Evolutionary conservation across 352 stramenopile species (phyloP).

Genomic region (Phytophthora brassicae): DNA sequence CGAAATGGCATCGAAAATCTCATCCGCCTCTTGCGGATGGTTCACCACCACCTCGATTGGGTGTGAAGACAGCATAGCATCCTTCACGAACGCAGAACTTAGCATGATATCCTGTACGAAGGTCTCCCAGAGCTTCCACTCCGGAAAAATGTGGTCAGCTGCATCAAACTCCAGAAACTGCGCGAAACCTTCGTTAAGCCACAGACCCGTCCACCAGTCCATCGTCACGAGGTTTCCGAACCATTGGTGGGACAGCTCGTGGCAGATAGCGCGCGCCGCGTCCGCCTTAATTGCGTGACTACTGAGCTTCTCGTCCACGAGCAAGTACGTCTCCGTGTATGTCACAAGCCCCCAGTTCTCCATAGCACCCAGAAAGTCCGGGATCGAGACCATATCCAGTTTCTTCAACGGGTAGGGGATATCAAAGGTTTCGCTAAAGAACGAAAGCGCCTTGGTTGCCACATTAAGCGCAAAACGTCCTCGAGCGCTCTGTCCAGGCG

Average conservation of each 20-base stretch:
- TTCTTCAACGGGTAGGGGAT: slow-evolving; percentile 97
- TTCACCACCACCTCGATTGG: slow-evolving; percentile 95
- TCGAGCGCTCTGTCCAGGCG: slow-evolving; percentile 86
- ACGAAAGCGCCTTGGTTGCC: slow-evolving; percentile 60
- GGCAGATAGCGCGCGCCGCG: slow-evolving; percentile 94
- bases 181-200: slow-evolving; percentile 98
- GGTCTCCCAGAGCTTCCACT: slow-evolving; percentile 95
- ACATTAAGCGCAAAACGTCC: slow-evolving; percentile 91
- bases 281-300: slow-evolving; percentile 60
- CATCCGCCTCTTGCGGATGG: slow-evolving; percentile 93
- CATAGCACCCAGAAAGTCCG: slow-evolving; percentile 95
- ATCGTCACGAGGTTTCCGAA: slow-evolving; percentile 99
- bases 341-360: slow-evolving; percentile 96
- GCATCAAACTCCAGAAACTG: slow-evolving; percentile 96
- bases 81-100: slow-evolving; percentile 88
- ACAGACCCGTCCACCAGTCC: slow-evolving; percentile 95
- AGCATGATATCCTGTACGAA: slow-evolving; percentile 87
- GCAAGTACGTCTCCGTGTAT: slow-evolving; percentile 93
- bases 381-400: slow-evolving; percentile 97
- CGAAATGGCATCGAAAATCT: slow-evolving; percentile 98
- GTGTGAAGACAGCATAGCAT: slow-evolving; percentile 91
- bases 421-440: slow-evolving; percentile 75
- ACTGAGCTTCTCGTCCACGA: slow-evolving; percentile 76
- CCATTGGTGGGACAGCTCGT: slow-evolving; percentile 97
- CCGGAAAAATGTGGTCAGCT: slow-evolving; percentile 91